Percentiles rank a stretch among this genome's conserved stretches.
Evolutionary conservation across 352 stramenopile species (phyloP).

Genomic region (Thalassiosira delicatula): DNA sequence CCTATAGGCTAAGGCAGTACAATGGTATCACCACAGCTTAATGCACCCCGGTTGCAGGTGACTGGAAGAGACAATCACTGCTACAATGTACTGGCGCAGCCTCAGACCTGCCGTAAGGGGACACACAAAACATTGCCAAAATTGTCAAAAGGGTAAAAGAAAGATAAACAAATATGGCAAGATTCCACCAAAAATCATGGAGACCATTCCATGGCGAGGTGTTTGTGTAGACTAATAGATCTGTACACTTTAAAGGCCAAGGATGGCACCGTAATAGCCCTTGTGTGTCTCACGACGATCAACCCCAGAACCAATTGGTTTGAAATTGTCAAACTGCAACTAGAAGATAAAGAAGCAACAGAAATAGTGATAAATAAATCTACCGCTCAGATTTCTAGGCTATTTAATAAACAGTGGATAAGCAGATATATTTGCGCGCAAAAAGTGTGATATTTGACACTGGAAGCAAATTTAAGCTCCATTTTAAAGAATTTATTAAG

Average conservation of each 20-base stretch:
- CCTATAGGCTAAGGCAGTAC: constrained; percentile 1
- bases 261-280: not conserved
- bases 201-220: not conserved
- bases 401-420: not conserved
- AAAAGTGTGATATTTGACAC: no score
- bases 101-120: constrained; percentile 3
- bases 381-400: not conserved
- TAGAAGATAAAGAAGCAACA: not conserved
- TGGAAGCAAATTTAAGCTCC: no score
- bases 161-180: not conserved
- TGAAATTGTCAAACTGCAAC: not conserved
- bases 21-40: constrained; percentile 35
- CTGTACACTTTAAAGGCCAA: not conserved
- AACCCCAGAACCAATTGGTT: not conserved
- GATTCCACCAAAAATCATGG: not conserved
- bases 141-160: not conserved
- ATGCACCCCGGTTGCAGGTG: constrained; percentile 17
- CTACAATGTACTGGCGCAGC: constrained; percentile 18
- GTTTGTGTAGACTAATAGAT: not conserved
- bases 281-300: not conserved
- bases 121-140: not conserved
- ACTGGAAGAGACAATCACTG: constrained; percentile 26
- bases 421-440: no score
- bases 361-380: not conserved
- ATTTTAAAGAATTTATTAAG: no score